These are phyloP conservation scores for Hericium coralloides DNA, from an alignment of 768 basidiomycete species.

Conservation along the genomic window DNA sequence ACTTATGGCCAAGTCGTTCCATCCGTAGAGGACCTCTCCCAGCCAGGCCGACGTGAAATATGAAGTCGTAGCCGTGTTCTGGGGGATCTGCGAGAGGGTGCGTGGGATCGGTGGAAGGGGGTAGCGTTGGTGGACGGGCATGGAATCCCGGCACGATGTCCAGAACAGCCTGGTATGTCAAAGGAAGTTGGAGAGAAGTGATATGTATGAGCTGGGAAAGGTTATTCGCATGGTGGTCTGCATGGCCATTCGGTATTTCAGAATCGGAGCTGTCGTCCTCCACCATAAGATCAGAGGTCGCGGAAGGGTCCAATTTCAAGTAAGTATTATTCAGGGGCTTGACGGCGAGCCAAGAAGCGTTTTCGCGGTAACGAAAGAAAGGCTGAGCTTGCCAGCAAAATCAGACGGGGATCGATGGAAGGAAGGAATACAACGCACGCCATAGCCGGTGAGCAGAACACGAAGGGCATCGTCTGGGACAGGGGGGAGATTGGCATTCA, in stretches of 20 bases:
- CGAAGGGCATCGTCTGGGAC: slow-evolving; percentile 22
- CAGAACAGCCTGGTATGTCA: slow-evolving; percentile 50
- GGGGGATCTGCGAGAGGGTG: slow-evolving; percentile 33
- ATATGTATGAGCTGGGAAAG: slow-evolving; percentile 42
- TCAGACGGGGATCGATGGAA: slow-evolving; percentile 3
- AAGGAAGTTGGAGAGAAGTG: slow-evolving; percentile 48
- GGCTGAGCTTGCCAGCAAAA: slow-evolving; percentile 16
- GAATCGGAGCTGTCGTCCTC: slow-evolving; percentile 10
- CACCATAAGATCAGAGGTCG: slow-evolving; percentile 17
- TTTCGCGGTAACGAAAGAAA: slow-evolving; percentile 22
- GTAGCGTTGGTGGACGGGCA: slow-evolving; percentile 43
- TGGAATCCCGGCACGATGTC: slow-evolving; percentile 50
- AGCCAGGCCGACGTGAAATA: slow-evolving; percentile 65
- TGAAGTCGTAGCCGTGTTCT: slow-evolving; percentile 55
- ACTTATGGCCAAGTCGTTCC: slow-evolving; percentile 57
- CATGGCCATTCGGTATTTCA: slow-evolving; percentile 9
- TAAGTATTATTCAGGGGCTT: slow-evolving; percentile 51
- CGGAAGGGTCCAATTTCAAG: slow-evolving; percentile 19
- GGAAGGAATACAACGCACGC: slow-evolving; percentile 29
- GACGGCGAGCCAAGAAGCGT: slow-evolving; percentile 70
- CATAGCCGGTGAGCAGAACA: slow-evolving; percentile 44
- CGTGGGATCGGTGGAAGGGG: slow-evolving; percentile 16
- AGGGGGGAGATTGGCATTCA: background rate
- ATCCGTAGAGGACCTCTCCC: slow-evolving; percentile 61
- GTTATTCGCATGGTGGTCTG: background rate